These are phyloP conservation scores for Cercospora zeina DNA, from an alignment of 2,329 filamentous ascomycete species.

Conservation along the genomic window DNA sequence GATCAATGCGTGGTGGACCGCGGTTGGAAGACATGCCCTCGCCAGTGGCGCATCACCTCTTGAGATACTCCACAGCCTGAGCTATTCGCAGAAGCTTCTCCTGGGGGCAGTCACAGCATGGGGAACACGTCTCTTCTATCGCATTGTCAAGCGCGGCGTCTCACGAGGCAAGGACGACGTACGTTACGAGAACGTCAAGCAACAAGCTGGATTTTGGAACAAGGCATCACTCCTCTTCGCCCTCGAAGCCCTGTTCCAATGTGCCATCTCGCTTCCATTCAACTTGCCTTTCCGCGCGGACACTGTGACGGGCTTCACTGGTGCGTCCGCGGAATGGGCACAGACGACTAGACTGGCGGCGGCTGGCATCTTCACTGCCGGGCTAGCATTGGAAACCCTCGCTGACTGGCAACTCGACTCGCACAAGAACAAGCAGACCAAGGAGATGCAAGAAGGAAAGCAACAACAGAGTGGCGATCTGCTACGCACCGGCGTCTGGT, in stretches of 20 bases:
- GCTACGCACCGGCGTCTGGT: constrained; percentile 60
- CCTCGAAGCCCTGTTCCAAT: constrained; percentile 60
- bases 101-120: constrained; percentile 59
- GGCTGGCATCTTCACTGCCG: constrained; percentile 58
- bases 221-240: constrained; percentile 57
- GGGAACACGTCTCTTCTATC: constrained; percentile 59
- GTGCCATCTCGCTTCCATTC: constrained; percentile 59
- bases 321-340: constrained; percentile 39
- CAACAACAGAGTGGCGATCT: constrained; percentile 43
- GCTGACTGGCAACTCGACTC: constrained; percentile 59
- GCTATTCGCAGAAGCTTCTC: constrained; percentile 58
- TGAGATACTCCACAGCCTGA: constrained; percentile 51
- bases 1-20: constrained; percentile 61
- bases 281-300: constrained; percentile 52
- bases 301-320: constrained; percentile 17
- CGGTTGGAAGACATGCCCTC: constrained; percentile 55
- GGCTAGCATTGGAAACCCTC: constrained; percentile 57
- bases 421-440: constrained; percentile 48
- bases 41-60: constrained; percentile 46
- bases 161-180: constrained; percentile 57
- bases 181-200: constrained; percentile 56
- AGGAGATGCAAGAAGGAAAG: constrained; percentile 29
- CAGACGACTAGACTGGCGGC: constrained; percentile 39
- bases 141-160: constrained; percentile 53
- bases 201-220: constrained; percentile 59